phyloP scores from a whole-genome alignment of 2,329 filamentous ascomycete genomes.

The Niveomyces coronatus region DNA sequence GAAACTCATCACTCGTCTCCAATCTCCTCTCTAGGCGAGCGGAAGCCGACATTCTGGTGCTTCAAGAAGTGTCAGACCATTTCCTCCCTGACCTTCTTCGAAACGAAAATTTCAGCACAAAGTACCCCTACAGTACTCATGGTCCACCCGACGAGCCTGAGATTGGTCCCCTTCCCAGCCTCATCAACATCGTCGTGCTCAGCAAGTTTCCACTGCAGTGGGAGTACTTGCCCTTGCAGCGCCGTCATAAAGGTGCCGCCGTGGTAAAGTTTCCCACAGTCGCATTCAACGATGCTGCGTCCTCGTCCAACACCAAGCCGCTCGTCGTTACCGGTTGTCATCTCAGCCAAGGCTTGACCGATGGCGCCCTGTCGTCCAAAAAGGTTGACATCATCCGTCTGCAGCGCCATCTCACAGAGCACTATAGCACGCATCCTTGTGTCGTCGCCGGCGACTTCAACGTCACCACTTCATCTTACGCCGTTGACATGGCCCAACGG shows the following conservation, averaged over 20 bases:
- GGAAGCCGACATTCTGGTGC: constrained; percentile 36
- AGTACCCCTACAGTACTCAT: constrained; percentile 47
- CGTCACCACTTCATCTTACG: constrained; percentile 46
- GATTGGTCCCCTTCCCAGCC: constrained; percentile 45
- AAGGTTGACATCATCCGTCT: constrained; percentile 44
- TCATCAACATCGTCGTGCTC: constrained; percentile 51
- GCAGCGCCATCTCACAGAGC: constrained; percentile 31
- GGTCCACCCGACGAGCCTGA: constrained; percentile 42
- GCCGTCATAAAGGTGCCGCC: constrained; percentile 48
- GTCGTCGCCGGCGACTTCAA: constrained; percentile 57
- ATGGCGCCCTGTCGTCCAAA: constrained; percentile 47
- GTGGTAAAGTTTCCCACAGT: constrained; percentile 32
- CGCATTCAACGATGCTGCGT: constrained; percentile 20
- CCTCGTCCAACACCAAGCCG: constrained; percentile 22
- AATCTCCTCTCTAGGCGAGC: constrained; percentile 34
- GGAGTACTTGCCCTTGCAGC: constrained; percentile 41
- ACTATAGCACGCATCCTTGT: constrained; percentile 36
- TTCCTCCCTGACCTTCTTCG: constrained; percentile 47
- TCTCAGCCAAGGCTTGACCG: constrained; percentile 49
- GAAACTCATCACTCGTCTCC: constrained; percentile 32
- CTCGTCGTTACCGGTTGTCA: constrained; percentile 48
- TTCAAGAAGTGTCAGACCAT: constrained; percentile 56
- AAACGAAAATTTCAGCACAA: constrained; percentile 31
- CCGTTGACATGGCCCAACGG: constrained; percentile 41
- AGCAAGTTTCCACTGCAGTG: constrained; percentile 46